Evolutionary conservation across 139 green algal genomes (phyloP).

Genomic region (Chlamydomonas schloesseri): DNA sequence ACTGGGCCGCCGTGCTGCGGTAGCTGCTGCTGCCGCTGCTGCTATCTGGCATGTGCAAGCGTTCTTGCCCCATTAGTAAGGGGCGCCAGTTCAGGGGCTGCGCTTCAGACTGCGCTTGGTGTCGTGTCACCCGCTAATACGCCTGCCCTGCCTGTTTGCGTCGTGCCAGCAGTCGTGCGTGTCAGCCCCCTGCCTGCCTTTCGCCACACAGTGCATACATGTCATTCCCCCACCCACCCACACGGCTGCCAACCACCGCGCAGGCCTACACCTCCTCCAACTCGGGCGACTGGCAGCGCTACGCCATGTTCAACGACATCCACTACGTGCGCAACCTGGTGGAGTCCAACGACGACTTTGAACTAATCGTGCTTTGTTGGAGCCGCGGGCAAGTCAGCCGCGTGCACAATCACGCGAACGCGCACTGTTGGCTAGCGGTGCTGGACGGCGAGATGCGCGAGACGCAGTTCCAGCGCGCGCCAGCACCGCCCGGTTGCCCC

Average conservation of each 20-base stretch:
- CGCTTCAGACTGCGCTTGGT: too few relatives aligned
- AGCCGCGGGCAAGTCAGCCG: constrained; percentile 47
- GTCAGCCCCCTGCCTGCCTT: too few relatives aligned
- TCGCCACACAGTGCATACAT: too few relatives aligned
- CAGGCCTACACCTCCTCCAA: constrained; percentile 9
- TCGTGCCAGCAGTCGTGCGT: too few relatives aligned
- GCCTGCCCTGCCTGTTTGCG: too few relatives aligned
- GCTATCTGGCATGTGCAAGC: neutral
- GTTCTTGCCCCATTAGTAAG: neutral
- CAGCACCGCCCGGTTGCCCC: neutral
- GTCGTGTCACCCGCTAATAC: too few relatives aligned
- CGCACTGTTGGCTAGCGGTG: constrained; percentile 51
- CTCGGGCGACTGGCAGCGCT: constrained; percentile 36
- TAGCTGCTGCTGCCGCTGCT: neutral
- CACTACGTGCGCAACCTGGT: constrained; percentile 64
- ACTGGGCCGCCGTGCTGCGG: neutral
- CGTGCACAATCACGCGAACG: constrained; percentile 58
- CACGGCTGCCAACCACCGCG: too few relatives aligned
- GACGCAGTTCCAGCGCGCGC: constrained; percentile 39
- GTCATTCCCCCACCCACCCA: too few relatives aligned
- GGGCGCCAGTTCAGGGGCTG: neutral
- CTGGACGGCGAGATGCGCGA: constrained; percentile 49
- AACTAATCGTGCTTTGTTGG: constrained; percentile 64
- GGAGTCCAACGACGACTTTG: constrained; percentile 49
- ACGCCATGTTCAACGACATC: constrained; percentile 41